These are phyloP conservation scores for Hypoxylon sp. DNA, from an alignment of 2,329 filamentous ascomycete species.

Conservation along the genomic window DNA sequence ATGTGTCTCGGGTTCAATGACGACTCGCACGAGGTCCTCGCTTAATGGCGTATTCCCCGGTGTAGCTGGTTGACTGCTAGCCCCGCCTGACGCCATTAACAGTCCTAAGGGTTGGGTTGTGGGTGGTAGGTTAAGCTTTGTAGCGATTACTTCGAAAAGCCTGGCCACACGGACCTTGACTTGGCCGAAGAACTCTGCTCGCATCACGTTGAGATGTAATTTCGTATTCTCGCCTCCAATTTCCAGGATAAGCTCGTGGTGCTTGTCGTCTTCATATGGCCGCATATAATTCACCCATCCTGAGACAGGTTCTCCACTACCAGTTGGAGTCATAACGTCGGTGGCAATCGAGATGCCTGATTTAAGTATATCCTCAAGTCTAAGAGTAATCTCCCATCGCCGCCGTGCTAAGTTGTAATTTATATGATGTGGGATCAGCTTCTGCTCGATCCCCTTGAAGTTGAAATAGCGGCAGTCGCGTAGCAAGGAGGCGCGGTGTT, in stretches of 20 bases:
- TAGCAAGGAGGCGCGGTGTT: slow-evolving; percentile 82
- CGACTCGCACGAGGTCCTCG: slow-evolving; percentile 77
- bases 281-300: slow-evolving; percentile 83
- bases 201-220: slow-evolving; percentile 58
- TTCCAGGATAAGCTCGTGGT: slow-evolving; percentile 84
- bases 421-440: slow-evolving; percentile 82
- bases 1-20: slow-evolving; percentile 72
- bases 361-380: slow-evolving; percentile 89
- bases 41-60: slow-evolving; percentile 79
- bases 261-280: slow-evolving; percentile 84
- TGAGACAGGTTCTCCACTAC: slow-evolving; percentile 52
- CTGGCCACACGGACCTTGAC: slow-evolving; percentile 78
- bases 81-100: slow-evolving; percentile 76
- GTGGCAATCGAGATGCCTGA: slow-evolving; percentile 79
- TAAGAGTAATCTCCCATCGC: slow-evolving; percentile 81
- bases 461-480: slow-evolving; percentile 94
- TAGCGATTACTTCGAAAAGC: slow-evolving; percentile 84
- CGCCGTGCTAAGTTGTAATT: slow-evolving; percentile 79
- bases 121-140: slow-evolving; percentile 79
- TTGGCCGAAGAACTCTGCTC: slow-evolving; percentile 81
- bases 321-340: slow-evolving; percentile 58
- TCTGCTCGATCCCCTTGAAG: slow-evolving; percentile 91
- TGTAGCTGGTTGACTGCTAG: slow-evolving; percentile 72
- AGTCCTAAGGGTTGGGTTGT: slow-evolving; percentile 74
- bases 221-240: slow-evolving; percentile 76